phyloP scores from a whole-genome alignment of 2,329 filamentous ascomycete genomes.

The Grosmannia huntii region DNA sequence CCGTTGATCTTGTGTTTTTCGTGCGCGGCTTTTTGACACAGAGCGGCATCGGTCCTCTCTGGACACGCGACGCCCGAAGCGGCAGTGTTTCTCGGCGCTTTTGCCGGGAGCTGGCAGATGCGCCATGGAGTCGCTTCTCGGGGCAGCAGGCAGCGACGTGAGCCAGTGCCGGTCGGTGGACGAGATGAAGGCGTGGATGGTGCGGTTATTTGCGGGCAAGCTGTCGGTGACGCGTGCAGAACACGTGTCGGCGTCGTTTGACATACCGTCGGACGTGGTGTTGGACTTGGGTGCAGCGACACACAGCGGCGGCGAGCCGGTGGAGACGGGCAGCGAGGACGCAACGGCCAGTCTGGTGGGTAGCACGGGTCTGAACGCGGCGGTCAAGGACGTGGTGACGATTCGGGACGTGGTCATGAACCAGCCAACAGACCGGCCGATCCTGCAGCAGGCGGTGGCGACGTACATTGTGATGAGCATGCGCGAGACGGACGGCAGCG shows the following conservation, averaged over 20 bases:
- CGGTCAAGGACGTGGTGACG: background rate
- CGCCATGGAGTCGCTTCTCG: constrained; percentile 20
- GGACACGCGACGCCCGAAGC: background rate
- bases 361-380: constrained; percentile 14
- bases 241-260: constrained; percentile 32
- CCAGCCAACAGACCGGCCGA: constrained; percentile 35
- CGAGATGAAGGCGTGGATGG: constrained; percentile 34
- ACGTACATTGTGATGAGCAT: constrained; percentile 33
- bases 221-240: constrained; percentile 35
- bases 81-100: background rate
- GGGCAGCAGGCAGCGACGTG: constrained; percentile 8
- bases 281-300: constrained; percentile 23
- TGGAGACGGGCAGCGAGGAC: constrained; percentile 1
- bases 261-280: constrained; percentile 30
- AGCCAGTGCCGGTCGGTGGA: constrained; percentile 24
- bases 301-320: background rate
- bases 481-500: constrained; percentile 31
- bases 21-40: background rate
- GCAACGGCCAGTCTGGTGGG: constrained; percentile 21
- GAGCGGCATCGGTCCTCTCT: background rate
- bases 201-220: constrained; percentile 26
- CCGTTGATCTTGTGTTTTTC: too few relatives aligned
- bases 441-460: constrained; percentile 34
- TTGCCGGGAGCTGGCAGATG: background rate
- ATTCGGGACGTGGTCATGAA: constrained; percentile 18